Percentiles rank a stretch among this genome's conserved stretches.
Evolutionary conservation across 768 basidiomycete species (phyloP).

Genomic region (Leccinellum rugosiceps): DNA sequence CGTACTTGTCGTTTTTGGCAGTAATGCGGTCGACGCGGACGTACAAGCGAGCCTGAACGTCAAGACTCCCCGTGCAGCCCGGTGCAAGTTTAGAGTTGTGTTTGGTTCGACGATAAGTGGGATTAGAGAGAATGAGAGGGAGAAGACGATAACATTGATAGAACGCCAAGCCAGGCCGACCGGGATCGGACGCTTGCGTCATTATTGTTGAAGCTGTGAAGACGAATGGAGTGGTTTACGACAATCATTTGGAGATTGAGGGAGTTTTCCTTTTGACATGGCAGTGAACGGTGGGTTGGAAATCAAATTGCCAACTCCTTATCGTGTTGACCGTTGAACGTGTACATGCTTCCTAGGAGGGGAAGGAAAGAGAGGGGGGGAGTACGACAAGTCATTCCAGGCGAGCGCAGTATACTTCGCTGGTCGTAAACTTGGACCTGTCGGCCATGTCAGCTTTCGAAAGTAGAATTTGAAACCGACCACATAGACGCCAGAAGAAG

Average conservation of each 20-base stretch:
- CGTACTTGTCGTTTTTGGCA: background rate
- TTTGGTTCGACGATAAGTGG: slow-evolving; percentile 9
- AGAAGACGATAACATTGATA: background rate
- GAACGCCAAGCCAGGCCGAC: background rate
- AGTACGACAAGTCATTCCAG: background rate
- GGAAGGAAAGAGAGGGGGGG: background rate
- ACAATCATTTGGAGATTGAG: slow-evolving; percentile 18
- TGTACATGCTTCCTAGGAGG: background rate
- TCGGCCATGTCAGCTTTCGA: background rate
- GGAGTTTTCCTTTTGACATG: slow-evolving; percentile 2
- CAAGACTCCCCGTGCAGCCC: background rate
- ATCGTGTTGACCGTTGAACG: slow-evolving; percentile 1
- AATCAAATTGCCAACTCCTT: slow-evolving; percentile 10
- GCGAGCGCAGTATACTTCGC: background rate
- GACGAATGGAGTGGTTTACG: slow-evolving; percentile 16
- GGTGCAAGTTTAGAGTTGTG: background rate
- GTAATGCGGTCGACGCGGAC: background rate
- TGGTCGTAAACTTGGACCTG: background rate
- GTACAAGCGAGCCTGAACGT: background rate
- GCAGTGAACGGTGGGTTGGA: background rate
- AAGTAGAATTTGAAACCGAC: slow-evolving; percentile 9
- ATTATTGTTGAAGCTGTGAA: slow-evolving; percentile 13
- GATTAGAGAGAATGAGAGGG: slow-evolving; percentile 6
- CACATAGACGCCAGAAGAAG: background rate
- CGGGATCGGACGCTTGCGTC: slow-evolving; percentile 7